A percentile compares a stretch with the other conserved stretches of the same genome.
Evolutionary conservation across 306 rosid species (phyloP).

Genomic region (Echinosophora koreensis): DNA sequence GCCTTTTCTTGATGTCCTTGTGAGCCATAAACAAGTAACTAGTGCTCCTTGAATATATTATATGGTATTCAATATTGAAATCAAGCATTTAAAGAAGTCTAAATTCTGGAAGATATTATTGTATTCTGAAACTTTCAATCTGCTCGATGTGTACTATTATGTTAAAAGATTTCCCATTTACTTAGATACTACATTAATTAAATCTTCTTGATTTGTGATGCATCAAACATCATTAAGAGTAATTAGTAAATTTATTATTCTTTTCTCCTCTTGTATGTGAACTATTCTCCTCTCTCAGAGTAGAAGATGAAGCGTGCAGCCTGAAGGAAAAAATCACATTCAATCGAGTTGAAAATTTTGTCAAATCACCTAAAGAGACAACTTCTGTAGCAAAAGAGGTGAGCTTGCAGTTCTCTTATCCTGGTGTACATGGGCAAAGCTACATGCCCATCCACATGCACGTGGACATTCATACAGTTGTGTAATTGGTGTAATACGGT

Average conservation of each 20-base stretch:
- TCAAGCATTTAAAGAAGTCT: conserved; percentile 19
- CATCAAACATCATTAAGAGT: conserved; percentile 21
- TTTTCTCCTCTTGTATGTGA: conserved; percentile 46
- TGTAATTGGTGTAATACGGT: no score
- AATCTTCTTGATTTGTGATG: conserved; percentile 41
- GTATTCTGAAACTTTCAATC: conserved; percentile 14
- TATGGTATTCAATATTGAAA: conserved; percentile 14
- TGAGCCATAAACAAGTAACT: conserved; percentile 2
- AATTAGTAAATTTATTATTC: conserved; percentile 2
- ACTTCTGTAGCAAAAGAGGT: conserved; percentile 57
- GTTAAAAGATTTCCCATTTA: conserved; percentile 22
- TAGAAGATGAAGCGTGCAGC: conserved; percentile 78
- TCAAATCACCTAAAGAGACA: conserved; percentile 47
- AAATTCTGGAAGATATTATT: neutral
- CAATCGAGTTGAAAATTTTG: conserved; percentile 44
- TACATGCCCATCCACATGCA: no score
- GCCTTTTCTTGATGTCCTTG: conserved; percentile 9
- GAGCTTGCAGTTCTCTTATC: conserved; percentile 26
- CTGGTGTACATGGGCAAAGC: no score
- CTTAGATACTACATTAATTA: conserved; percentile 19
- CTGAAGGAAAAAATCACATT: conserved; percentile 65
- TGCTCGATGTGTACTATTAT: conserved; percentile 12
- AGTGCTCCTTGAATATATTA: conserved; percentile 14
- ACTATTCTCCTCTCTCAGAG: conserved; percentile 66
- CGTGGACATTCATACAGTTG: no score